These are phyloP conservation scores for Fragilariopsis cylindrus DNA, from an alignment of 108 stramenopile genomes.

Conservation along the genomic window DNA sequence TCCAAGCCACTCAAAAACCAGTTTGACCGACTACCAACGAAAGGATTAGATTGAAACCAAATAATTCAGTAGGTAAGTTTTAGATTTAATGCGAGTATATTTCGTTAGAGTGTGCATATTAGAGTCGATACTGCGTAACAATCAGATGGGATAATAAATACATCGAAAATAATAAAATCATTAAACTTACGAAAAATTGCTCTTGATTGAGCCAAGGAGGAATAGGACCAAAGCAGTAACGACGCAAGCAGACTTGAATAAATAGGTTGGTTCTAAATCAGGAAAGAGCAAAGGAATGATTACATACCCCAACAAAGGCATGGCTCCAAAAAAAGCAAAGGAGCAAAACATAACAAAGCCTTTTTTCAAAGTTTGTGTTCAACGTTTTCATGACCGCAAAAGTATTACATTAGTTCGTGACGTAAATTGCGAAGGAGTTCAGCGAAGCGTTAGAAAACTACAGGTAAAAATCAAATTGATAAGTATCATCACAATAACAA, in stretches of 20 bases:
- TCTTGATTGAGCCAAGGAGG: constrained; percentile 88
- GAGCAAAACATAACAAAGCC: constrained; percentile 88
- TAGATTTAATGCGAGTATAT: not conserved
- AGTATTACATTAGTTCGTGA: not conserved
- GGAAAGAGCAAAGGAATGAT: constrained; percentile 73
- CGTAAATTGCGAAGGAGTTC: not conserved
- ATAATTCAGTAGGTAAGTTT: not conserved
- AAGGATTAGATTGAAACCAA: not conserved
- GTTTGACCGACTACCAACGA: constrained; percentile 45
- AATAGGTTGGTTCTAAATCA: constrained; percentile 39
- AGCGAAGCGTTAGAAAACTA: not conserved
- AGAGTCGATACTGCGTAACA: not conserved
- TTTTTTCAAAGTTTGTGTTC: not conserved
- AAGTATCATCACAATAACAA: too few relatives aligned
- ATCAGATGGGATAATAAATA: not conserved
- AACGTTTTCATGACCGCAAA: not conserved
- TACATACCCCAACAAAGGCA: constrained; percentile 90
- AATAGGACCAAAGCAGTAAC: constrained; percentile 86
- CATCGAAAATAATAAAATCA: not conserved
- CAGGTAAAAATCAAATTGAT: too few relatives aligned
- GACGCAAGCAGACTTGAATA: constrained; percentile 81
- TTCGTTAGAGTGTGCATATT: not conserved
- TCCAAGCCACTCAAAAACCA: constrained; percentile 88
- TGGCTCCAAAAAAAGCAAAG: constrained; percentile 87
- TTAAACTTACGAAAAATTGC: constrained; percentile 77